Percentiles rank a stretch among this genome's conserved stretches.
Evolutionary conservation across 345 rosid genomes (phyloP).

Genomic region (Lepidium aucheri): DNA sequence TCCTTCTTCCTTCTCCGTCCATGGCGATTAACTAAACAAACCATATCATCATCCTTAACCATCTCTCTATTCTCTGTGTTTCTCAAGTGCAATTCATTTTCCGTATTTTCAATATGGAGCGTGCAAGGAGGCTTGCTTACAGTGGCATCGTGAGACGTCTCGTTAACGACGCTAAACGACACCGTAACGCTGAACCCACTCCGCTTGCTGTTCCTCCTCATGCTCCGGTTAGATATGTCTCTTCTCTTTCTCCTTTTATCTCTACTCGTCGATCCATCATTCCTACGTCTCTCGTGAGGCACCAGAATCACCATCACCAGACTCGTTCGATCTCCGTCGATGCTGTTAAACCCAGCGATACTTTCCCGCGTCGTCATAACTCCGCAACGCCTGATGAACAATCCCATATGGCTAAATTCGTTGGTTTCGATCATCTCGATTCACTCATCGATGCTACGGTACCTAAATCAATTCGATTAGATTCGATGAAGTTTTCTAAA

Average conservation of each 20-base stretch:
- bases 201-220: slow-evolving; percentile 27
- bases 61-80: neutral
- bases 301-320: slow-evolving; percentile 36
- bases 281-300: slow-evolving; percentile 11
- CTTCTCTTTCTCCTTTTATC: slow-evolving; percentile 58
- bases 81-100: neutral
- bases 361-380: slow-evolving; percentile 95
- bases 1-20: slow-evolving; percentile 22
- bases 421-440: slow-evolving; percentile 69
- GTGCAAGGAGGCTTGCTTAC: slow-evolving; percentile 84
- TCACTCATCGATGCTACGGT: slow-evolving; percentile 79
- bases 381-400: slow-evolving; percentile 88
- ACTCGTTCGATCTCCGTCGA: slow-evolving; percentile 65
- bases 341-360: slow-evolving; percentile 59
- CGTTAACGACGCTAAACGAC: slow-evolving; percentile 46
- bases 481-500: slow-evolving; percentile 79
- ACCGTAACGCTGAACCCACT: slow-evolving; percentile 34
- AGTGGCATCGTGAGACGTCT: slow-evolving; percentile 69
- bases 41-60: neutral
- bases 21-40: slow-evolving; percentile 19
- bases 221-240: slow-evolving; percentile 63
- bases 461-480: slow-evolving; percentile 87
- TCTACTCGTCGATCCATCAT: slow-evolving; percentile 27
- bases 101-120: slow-evolving; percentile 42
- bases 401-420: slow-evolving; percentile 55